A percentile compares a stretch with the other conserved stretches of the same genome.
Conservation (phyloP, 169 alveolate species). For the Plasmodium gonderi region DNA sequence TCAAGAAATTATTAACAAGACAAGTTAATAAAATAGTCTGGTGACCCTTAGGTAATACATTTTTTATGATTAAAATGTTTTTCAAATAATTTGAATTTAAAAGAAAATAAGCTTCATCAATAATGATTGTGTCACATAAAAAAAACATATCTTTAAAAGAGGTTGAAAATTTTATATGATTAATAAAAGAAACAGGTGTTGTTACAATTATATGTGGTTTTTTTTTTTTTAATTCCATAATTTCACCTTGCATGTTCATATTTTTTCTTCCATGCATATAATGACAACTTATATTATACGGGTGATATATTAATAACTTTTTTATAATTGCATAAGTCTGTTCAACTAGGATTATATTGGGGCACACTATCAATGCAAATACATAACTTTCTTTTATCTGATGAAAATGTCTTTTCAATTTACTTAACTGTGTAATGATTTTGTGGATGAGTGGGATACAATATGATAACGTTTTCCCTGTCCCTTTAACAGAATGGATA, state of each 20-base stretch:
- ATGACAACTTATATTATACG: conserved; percentile 43
- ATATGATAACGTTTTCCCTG: conserved; percentile 56
- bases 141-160: conserved; percentile 20
- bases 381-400: conserved; percentile 29
- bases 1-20: conserved; percentile 60
- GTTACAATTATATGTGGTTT: conserved; percentile 60
- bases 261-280: conserved; percentile 68
- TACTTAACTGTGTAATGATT: conserved; percentile 47
- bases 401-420: conserved; percentile 5
- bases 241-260: conserved; percentile 65
- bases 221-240: conserved; percentile 53
- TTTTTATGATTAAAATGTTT: conserved; percentile 52
- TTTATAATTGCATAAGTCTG: conserved; percentile 41
- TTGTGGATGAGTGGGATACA: conserved; percentile 29
- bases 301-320: conserved; percentile 66
- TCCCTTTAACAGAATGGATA: conserved; percentile 37
- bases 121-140: conserved; percentile 67
- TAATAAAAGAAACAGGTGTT: conserved; percentile 45
- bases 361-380: conserved; percentile 45
- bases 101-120: conserved; percentile 69
- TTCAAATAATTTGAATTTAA: conserved; percentile 35
- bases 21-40: conserved; percentile 63
- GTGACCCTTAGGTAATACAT: conserved; percentile 60
- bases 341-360: conserved; percentile 58
- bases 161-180: conserved; percentile 22